phyloP scores from a whole-genome alignment of 2,329 filamentous ascomycete species.

The Botryotinia convoluta region DNA sequence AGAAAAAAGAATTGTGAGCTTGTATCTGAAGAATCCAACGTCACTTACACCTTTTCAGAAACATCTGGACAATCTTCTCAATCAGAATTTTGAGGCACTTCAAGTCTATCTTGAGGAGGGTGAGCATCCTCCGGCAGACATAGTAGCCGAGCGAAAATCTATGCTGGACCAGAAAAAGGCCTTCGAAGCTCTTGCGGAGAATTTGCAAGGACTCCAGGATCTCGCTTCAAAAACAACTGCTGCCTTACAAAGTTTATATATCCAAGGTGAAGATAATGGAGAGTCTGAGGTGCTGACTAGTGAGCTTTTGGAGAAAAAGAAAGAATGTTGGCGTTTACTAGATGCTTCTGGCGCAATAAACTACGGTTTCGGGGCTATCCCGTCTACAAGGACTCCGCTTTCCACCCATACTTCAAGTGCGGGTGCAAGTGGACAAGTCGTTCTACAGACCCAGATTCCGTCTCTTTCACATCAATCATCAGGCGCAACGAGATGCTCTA shows the following conservation, averaged over 20 bases:
- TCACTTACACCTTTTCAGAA: constrained; percentile 27
- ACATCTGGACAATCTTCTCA: constrained; percentile 26
- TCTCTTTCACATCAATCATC: neutral
- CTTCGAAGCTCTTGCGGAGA: neutral
- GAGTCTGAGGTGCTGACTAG: constrained; percentile 26
- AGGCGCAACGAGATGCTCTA: neutral
- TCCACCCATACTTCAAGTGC: constrained; percentile 27
- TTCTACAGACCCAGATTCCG: constrained; percentile 32
- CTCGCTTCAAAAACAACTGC: constrained; percentile 13
- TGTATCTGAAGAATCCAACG: constrained; percentile 29
- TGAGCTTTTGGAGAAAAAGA: constrained; percentile 32
- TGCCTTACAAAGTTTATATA: neutral
- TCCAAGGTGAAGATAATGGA: constrained; percentile 17
- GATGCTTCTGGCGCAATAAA: constrained; percentile 33
- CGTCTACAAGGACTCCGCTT: constrained; percentile 17
- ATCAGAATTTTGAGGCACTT: constrained; percentile 26
- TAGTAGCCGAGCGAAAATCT: constrained; percentile 31
- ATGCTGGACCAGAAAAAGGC: constrained; percentile 30
- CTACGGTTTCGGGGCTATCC: constrained; percentile 31
- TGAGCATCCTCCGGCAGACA: constrained; percentile 25
- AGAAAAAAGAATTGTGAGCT: constrained; percentile 33
- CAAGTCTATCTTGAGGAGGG: constrained; percentile 31
- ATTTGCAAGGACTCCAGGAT: constrained; percentile 2
- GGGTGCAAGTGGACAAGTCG: constrained; percentile 33
- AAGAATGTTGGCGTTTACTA: constrained; percentile 30